phyloP scores from a whole-genome alignment of 129 eudicot species.

The Flaveria trinervia region DNA sequence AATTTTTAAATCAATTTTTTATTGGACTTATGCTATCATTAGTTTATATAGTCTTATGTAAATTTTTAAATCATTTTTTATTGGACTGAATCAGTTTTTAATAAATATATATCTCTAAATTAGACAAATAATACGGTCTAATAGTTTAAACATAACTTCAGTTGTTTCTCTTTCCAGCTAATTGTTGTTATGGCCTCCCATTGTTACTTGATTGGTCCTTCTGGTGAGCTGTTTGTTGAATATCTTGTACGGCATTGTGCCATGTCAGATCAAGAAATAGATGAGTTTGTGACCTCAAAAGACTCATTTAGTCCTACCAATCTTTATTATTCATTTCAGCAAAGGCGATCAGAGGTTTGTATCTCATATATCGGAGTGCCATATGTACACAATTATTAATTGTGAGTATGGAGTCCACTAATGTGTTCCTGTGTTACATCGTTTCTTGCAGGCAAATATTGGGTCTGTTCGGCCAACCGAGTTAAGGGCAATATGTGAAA shows the following conservation, averaged over 20 bases:
- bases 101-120: neutral
- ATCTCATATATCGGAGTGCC: conserved; percentile 7
- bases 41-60: conserved; percentile 8
- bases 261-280: conserved; percentile 66
- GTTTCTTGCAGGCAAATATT: conserved; percentile 55
- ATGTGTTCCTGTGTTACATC: neutral
- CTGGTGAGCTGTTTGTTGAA: conserved; percentile 91
- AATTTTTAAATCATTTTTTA: no score
- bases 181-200: conserved; percentile 99
- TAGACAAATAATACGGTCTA: neutral
- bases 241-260: conserved; percentile 90
- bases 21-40: neutral
- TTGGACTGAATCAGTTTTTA: conserved; percentile 5
- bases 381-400: neutral
- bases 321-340: conserved; percentile 57
- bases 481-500: conserved; percentile 80
- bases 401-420: conserved; percentile 9
- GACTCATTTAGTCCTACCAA: conserved; percentile 48
- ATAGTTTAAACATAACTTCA: conserved; percentile 2
- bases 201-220: conserved; percentile 87
- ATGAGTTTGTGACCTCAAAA: conserved; percentile 48
- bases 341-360: conserved; percentile 75
- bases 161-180: conserved; percentile 53
- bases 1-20: conserved; percentile 6
- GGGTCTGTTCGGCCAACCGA: conserved; percentile 70